Evolutionary conservation across 2,329 filamentous ascomycete genomes (phyloP).

Genomic region (Diaporthe sp.): DNA sequence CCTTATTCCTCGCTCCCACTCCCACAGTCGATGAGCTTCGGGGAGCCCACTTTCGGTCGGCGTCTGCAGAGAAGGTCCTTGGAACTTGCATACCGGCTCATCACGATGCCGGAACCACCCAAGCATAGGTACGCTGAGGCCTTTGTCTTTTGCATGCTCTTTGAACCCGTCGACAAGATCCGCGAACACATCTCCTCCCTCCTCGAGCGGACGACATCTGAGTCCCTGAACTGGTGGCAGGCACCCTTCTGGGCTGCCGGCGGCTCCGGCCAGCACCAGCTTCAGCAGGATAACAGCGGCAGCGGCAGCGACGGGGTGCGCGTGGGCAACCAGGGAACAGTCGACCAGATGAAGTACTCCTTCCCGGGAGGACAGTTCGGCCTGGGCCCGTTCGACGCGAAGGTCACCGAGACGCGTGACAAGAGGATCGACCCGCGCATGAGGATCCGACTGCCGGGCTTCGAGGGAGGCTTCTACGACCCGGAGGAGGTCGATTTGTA

Average conservation of each 20-base stretch:
- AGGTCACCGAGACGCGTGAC: slow-evolving; percentile 52
- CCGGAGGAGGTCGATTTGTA: slow-evolving; percentile 81
- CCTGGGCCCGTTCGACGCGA: slow-evolving; percentile 60
- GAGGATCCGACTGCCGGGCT: slow-evolving; percentile 66
- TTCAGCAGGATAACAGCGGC: not conserved
- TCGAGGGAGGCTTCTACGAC: slow-evolving; percentile 82
- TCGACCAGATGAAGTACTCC: slow-evolving; percentile 40
- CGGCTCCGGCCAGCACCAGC: slow-evolving; percentile 31
- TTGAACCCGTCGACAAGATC: slow-evolving; percentile 34
- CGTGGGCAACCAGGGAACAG: slow-evolving; percentile 51
- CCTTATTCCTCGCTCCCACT: slow-evolving; percentile 51
- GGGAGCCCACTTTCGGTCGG: slow-evolving; percentile 76
- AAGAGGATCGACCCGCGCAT: slow-evolving; percentile 58
- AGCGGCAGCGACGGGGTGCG: slow-evolving; percentile 16
- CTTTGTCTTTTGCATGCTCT: slow-evolving; percentile 36
- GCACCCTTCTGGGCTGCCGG: slow-evolving; percentile 33
- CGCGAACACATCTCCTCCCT: slow-evolving; percentile 17
- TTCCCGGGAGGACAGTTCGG: slow-evolving; percentile 49
- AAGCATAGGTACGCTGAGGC: slow-evolving; percentile 22
- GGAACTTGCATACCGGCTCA: slow-evolving; percentile 71
- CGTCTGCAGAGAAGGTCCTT: slow-evolving; percentile 74
- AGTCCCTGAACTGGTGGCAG: slow-evolving; percentile 33
- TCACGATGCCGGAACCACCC: slow-evolving; percentile 50
- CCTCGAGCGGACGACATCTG: slow-evolving; percentile 11
- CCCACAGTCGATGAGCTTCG: slow-evolving; percentile 67